Evolutionary conservation across 2,329 filamentous ascomycete genomes (phyloP).

Genomic region (Fusarium annulatum): DNA sequence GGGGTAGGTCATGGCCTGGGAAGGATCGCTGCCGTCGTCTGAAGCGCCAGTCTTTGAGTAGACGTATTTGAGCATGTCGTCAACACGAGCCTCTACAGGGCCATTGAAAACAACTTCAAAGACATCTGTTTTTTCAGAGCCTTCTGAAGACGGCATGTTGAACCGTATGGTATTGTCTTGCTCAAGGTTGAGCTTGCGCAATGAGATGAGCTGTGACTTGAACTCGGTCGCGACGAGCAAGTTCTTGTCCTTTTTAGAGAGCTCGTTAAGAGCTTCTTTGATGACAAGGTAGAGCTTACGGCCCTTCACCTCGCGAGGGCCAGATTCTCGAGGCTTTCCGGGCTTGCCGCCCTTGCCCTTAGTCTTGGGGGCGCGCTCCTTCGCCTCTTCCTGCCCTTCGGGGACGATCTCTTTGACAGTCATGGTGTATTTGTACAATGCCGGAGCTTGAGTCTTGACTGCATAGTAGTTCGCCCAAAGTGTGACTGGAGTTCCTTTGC

Average conservation of each 20-base stretch:
- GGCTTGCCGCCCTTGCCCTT: constrained; percentile 28
- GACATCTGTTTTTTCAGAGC: constrained; percentile 46
- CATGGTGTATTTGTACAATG: constrained; percentile 60
- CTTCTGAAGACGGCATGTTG: constrained; percentile 48
- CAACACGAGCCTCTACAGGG: constrained; percentile 53
- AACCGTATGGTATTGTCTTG: constrained; percentile 50
- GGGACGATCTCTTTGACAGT: constrained; percentile 46
- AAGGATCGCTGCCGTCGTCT: constrained; percentile 6
- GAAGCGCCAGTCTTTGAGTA: constrained; percentile 54
- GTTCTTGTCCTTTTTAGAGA: constrained; percentile 48
- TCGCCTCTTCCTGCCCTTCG: constrained; percentile 19
- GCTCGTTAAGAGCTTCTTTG: constrained; percentile 49
- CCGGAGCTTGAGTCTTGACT: constrained; percentile 52
- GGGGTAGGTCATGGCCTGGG: constrained; percentile 53
- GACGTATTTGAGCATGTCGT: constrained; percentile 58
- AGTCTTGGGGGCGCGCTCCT: constrained; percentile 1
- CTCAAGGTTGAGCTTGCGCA: constrained; percentile 51
- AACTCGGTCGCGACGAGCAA: constrained; percentile 59
- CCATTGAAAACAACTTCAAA: constrained; percentile 58
- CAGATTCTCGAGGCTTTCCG: constrained; percentile 12
- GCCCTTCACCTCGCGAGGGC: constrained; percentile 52
- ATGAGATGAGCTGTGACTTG: constrained; percentile 60
- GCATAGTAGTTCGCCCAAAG: constrained; percentile 68
- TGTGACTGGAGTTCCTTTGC: constrained; percentile 53
- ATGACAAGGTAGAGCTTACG: constrained; percentile 58